Evolutionary conservation across 2,329 filamentous ascomycete genomes (phyloP).

Genomic region (Xylariaceae sp.): DNA sequence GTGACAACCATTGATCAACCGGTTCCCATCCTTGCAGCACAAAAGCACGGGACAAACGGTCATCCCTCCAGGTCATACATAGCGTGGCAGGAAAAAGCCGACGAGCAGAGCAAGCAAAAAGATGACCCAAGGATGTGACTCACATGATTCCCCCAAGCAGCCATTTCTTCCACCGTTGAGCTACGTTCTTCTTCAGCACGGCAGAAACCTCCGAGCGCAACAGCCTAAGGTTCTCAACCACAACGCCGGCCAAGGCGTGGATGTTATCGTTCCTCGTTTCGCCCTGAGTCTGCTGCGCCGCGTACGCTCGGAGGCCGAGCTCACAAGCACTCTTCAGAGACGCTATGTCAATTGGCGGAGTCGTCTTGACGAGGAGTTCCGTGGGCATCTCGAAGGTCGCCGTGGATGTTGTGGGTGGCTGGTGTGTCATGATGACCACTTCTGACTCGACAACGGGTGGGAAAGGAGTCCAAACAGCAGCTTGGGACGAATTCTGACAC

Average conservation of each 20-base stretch:
- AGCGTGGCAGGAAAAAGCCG: not conserved
- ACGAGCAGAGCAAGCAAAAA: not conserved
- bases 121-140: constrained; percentile 25
- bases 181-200: constrained; percentile 42
- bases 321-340: constrained; percentile 28
- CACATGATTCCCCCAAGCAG: constrained; percentile 48
- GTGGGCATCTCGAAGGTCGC: not conserved
- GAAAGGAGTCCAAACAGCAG: no score
- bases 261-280: constrained; percentile 37
- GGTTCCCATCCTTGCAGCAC: not conserved
- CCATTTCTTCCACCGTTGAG: constrained; percentile 49
- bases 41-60: not conserved
- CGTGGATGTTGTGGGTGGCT: not conserved
- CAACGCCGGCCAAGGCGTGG: constrained; percentile 38
- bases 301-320: constrained; percentile 33
- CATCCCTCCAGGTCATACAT: not conserved
- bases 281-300: constrained; percentile 33
- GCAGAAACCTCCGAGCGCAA: constrained; percentile 42
- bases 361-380: not conserved
- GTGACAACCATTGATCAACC: not conserved
- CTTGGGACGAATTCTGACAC: no score
- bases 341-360: constrained; percentile 16
- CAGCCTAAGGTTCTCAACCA: constrained; percentile 41
- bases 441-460: no score
- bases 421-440: no score